Base-by-base conservation (phyloP, 176 grass and related monocot species). In the Avena eriantha region DNA sequence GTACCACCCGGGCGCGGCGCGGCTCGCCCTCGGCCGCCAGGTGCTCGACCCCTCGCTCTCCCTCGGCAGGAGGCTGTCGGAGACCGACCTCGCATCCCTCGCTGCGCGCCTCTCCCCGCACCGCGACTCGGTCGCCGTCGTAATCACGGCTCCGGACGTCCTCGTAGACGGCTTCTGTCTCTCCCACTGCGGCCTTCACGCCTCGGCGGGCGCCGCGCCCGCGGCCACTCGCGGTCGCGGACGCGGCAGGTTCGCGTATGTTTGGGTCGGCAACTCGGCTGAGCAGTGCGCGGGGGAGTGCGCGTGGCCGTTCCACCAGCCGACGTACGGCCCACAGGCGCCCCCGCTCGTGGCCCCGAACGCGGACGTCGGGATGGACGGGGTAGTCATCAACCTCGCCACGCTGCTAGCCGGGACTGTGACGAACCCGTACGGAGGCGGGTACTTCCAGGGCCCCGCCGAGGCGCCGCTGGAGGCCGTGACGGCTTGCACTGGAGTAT, bases 221-320 rank as follows among this genome's bases (percentile, higher is more conserved):
- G 46, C 77, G 0, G 35, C 79, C 45, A 15, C 73, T 4, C 88
- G 73, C 36, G 5, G 5, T 7, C 36, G 36, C 9, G 84, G 86
- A 11, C 85, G 88, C 10, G 83, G 84, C 34, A 81, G 87, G 56
- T 91, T 91, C 87, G 84, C 85, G 21, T 92, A 91, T 82, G 76
- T 69, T 1, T 96, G 94, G 94, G 89, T 93, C 0, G 94, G 94
- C 3, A 54, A 96, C 89, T 61, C 94, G 13, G 84, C 77, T 13
- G 69, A 70, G 57, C 94, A 93, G 78, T 96, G 94, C 68, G 84
- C 91, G 0, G 94, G 94, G 7, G 81, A 96, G 57, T 93, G 91
- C 73, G 89, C 91, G 15, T 93, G 94, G 91, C 94, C 91, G 12
- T 96, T 93, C 80, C 87, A 96, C 87, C 94, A 88, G 74, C 94